Base-by-base conservation (phyloP, 2,329 filamentous ascomycete genomes). In the Coniella vitis region DNA sequence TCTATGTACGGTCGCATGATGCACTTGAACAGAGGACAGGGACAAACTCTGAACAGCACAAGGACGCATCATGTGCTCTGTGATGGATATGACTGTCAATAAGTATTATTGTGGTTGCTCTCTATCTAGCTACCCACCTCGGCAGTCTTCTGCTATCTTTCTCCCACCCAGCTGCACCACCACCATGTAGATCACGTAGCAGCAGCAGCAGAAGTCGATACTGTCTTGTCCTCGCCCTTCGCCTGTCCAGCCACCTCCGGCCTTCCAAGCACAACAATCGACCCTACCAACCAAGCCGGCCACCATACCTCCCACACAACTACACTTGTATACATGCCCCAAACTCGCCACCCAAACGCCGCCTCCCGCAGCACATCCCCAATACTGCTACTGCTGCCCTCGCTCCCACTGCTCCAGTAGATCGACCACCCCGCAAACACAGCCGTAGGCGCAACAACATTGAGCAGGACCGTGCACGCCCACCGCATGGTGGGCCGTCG, bases 291-390 rank as follows among this genome's bases (percentile, higher is more conserved):
- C 90, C 90, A 96, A 7, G 88, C 89, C 1, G 90, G 90, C 86
- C 89, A 93, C 90, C 90, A 96, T 38, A 95, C 83, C 63, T 89
- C 86, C 87, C 90, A 95, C n/a, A 95, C 77, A 10, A 94, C 81
- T 16, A 95, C 81, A 52, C 87, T 84, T 1, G 90, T 94, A 71
- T 90, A 94, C 76, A 93, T 81, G 1, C 89, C 88, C 80, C 85
- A 90, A 12, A 95, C 82, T 60, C 88, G 79, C 90, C 90, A 95
- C 0, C 87, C 90, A 63, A 93, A 90, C 4, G 86, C 87, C 1
- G 88, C 87, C 62, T 86, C 76, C 22, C 74, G 75, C 45, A 95
- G 66, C 2, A 93, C 73, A 2, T 78, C 67, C 38, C 71, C 71
- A 1, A 90, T 63, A 4, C 63, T 61, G 1, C 70, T 45, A 7